phyloP scores from a whole-genome alignment of 495 filamentous ascomycete species.

The Hypoxylon trugodes region DNA sequence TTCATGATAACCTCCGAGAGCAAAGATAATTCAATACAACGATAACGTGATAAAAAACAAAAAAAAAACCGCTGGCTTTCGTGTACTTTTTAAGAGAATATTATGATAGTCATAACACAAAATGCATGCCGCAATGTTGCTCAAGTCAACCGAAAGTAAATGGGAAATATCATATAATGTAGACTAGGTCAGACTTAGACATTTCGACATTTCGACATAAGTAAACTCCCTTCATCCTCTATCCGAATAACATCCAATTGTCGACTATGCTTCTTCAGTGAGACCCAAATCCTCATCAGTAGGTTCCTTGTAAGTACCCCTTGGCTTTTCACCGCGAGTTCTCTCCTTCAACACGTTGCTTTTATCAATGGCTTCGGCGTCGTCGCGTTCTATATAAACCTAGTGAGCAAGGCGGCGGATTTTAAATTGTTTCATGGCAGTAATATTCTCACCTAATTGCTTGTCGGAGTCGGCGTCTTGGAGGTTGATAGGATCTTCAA shows the following conservation, averaged over 20 bases:
- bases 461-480: constrained; percentile 58
- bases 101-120: too few relatives aligned
- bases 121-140: too few relatives aligned
- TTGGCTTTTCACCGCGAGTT: constrained; percentile 57
- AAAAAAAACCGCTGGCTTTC: too few relatives aligned
- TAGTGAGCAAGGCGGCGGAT: not conserved
- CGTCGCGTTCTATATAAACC: constrained; percentile 54
- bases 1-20: too few relatives aligned
- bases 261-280: constrained; percentile 16
- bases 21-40: too few relatives aligned
- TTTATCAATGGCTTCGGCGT: constrained; percentile 61
- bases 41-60: too few relatives aligned
- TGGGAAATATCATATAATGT: too few relatives aligned
- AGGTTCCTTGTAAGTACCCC: constrained; percentile 60
- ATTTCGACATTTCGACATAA: too few relatives aligned
- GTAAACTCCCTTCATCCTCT: not conserved
- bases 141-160: too few relatives aligned
- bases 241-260: not conserved
- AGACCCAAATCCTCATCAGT: constrained; percentile 57
- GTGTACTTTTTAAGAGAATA: too few relatives aligned
- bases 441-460: constrained; percentile 55
- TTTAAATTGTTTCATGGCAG: not conserved
- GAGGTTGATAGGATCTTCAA: constrained; percentile 59
- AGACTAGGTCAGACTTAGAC: too few relatives aligned
- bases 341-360: constrained; percentile 59